Evolutionary conservation across 2,329 filamentous ascomycete species (phyloP).

Genomic region (Colletotrichum sp.): DNA sequence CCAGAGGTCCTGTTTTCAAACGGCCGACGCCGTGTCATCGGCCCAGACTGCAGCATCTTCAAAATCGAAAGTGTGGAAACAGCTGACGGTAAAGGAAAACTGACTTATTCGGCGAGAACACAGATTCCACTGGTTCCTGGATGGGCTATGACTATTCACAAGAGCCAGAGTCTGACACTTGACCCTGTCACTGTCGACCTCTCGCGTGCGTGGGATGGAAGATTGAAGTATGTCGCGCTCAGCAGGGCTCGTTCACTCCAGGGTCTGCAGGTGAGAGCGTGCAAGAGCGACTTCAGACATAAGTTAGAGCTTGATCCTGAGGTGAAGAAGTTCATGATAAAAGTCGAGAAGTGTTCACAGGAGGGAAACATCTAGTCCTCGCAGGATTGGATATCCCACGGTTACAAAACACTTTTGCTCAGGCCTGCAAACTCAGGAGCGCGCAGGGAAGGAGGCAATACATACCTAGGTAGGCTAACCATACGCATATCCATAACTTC

Average conservation of each 20-base stretch:
- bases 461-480: no score
- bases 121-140: not conserved
- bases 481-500: no score
- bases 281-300: not conserved
- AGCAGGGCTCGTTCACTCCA: not conserved
- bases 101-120: not conserved
- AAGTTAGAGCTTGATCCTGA: not conserved
- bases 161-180: not conserved
- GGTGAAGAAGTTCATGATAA: not conserved
- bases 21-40: not conserved
- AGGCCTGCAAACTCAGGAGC: no score
- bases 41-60: not conserved
- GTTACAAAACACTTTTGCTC: no score
- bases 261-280: not conserved
- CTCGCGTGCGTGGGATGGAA: not conserved
- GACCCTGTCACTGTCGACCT: not conserved
- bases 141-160: constrained; percentile 2
- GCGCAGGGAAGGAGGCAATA: no score
- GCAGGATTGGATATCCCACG: no score
- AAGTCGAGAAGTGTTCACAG: no score
- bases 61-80: not conserved
- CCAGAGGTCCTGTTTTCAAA: not conserved
- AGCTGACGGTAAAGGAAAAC: not conserved
- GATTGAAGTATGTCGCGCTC: not conserved
- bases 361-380: no score